phyloP scores from a whole-genome alignment of 768 basidiomycete genomes.

The Tubosaeta sp. region DNA sequence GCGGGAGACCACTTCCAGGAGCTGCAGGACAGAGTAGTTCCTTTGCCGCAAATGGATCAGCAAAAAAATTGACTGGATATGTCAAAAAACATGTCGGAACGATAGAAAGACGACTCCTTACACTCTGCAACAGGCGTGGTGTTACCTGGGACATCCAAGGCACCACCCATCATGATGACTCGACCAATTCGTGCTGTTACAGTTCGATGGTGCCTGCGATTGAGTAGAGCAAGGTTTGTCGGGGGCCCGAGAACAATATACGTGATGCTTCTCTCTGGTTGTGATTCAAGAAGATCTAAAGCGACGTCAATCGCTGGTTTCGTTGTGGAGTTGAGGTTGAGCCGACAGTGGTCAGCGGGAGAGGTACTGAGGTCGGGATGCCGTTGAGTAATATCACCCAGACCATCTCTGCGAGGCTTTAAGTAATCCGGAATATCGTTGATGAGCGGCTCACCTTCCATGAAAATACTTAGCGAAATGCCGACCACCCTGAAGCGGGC shows the following conservation, averaged over 20 bases:
- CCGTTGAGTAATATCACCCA: constrained; percentile 53
- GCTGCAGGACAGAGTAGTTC: constrained; percentile 50
- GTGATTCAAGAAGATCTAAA: constrained; percentile 48
- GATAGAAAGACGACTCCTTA: constrained; percentile 31
- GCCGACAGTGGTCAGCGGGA: constrained; percentile 7
- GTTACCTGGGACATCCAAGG: constrained; percentile 88
- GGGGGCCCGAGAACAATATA: constrained; percentile 75
- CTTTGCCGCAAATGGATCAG: constrained; percentile 81
- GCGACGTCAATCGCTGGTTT: constrained; percentile 51
- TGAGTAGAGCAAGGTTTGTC: constrained; percentile 72
- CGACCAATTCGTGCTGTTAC: constrained; percentile 60
- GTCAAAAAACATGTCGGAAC: not conserved
- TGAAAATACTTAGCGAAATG: constrained; percentile 85
- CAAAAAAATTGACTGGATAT: constrained; percentile 72
- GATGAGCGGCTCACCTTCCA: constrained; percentile 48
- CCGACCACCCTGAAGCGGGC: constrained; percentile 65
- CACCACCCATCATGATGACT: constrained; percentile 92
- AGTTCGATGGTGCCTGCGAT: constrained; percentile 49
- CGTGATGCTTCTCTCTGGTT: constrained; percentile 52
- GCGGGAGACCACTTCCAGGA: constrained; percentile 46
- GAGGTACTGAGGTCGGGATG: constrained; percentile 59
- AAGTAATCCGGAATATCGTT: constrained; percentile 1
- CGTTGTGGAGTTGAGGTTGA: constrained; percentile 43
- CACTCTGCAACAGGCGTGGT: constrained; percentile 81
- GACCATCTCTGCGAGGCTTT: constrained; percentile 53